These are phyloP conservation scores for Sporobolomyces phaffii DNA, from an alignment of 768 basidiomycete genomes.

Conservation along the genomic window DNA sequence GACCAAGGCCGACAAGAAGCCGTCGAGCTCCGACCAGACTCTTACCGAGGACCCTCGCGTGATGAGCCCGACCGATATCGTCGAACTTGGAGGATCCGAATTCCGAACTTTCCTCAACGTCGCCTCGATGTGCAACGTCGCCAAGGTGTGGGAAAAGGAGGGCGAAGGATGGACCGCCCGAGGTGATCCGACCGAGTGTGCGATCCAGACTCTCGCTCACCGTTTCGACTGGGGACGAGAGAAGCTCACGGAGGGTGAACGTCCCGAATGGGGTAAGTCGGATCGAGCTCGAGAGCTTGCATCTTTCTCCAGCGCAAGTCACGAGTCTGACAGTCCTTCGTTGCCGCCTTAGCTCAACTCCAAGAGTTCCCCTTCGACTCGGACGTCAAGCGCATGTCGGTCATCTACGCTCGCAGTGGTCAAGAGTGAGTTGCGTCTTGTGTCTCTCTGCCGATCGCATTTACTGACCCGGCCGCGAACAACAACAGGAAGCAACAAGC, in stretches of 20 bases:
- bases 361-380: conserved; percentile 52
- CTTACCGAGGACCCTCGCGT: conserved; percentile 21
- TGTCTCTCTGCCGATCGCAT: neutral
- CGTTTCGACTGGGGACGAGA: conserved; percentile 26
- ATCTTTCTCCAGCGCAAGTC: neutral
- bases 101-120: conserved; percentile 46
- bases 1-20: conserved; percentile 41
- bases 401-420: conserved; percentile 34
- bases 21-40: conserved; percentile 6
- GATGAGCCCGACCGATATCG: conserved; percentile 34
- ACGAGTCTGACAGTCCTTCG: neutral
- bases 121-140: conserved; percentile 50
- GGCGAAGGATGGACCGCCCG: conserved; percentile 48
- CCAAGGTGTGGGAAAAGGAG: conserved; percentile 42
- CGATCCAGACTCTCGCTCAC: conserved; percentile 47
- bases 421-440: conserved; percentile 7
- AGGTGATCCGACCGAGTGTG: conserved; percentile 52
- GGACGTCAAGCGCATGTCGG: conserved; percentile 50
- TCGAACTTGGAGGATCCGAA: conserved; percentile 43
- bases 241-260: conserved; percentile 34
- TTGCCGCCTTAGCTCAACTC: conserved; percentile 36
- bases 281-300: neutral
- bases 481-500: conserved; percentile 34
- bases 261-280: conserved; percentile 37
- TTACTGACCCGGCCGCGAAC: no score